These are phyloP conservation scores for Clavispora vitiphila DNA, from an alignment of 805 yeast genomes.

Conservation along the genomic window DNA sequence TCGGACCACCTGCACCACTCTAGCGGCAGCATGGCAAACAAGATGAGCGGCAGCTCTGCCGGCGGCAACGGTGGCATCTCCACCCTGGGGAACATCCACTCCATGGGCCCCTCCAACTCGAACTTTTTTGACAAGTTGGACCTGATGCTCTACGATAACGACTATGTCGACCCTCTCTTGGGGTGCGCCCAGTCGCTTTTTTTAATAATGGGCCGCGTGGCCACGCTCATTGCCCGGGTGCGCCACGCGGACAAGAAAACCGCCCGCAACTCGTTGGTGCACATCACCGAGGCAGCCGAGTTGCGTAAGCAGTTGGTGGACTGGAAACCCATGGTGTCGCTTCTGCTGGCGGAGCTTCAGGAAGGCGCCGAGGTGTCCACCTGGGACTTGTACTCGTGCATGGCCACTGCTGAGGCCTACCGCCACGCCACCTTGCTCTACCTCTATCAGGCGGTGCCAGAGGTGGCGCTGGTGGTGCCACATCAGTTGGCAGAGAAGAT, in stretches of 20 bases:
- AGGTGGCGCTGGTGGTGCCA: conserved; percentile 51
- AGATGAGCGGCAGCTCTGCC: no score
- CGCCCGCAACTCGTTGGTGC: conserved; percentile 36
- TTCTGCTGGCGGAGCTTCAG: conserved; percentile 27
- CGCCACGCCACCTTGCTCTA: conserved; percentile 54
- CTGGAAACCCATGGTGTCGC: conserved; percentile 51
- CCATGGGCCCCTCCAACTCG: conserved; percentile 8
- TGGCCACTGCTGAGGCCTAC: conserved; percentile 70
- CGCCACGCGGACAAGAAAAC: conserved; percentile 17
- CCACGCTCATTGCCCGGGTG: conserved; percentile 48
- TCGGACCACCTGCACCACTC: conserved; percentile 2
- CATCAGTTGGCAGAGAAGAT: conserved; percentile 57
- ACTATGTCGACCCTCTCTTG: conserved; percentile 55
- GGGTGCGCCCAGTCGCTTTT: conserved; percentile 66
- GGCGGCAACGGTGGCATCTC: no score
- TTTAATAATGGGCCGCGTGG: conserved; percentile 61
- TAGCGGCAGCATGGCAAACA: no score
- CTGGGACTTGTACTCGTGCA: conserved; percentile 55
- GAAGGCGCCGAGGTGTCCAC: conserved; percentile 29
- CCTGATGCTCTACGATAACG: conserved; percentile 28
- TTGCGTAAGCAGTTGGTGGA: conserved; percentile 47
- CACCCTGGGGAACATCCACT: no score
- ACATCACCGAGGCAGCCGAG: conserved; percentile 51
- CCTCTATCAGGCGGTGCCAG: conserved; percentile 68
- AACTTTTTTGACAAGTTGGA: conserved; percentile 39